Evolutionary conservation across 2,329 filamentous ascomycete species (phyloP).

Genomic region (Microthyrium microscopicum): DNA sequence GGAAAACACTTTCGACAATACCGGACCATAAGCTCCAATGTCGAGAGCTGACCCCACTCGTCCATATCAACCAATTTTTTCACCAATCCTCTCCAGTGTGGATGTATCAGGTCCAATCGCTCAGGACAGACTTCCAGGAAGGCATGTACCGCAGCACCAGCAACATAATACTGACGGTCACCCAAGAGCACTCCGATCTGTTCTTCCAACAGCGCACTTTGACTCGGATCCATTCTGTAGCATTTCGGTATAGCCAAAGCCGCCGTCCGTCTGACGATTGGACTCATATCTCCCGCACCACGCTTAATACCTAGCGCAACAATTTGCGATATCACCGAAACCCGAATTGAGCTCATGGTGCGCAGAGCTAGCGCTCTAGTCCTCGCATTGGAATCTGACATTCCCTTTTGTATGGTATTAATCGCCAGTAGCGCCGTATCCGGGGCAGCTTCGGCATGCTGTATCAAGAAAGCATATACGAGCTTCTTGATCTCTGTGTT

Average conservation of each 20-base stretch:
- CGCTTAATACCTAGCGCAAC: conserved; percentile 92
- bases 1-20: conserved; percentile 87
- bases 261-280: conserved; percentile 80
- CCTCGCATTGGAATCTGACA: conserved; percentile 82
- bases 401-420: conserved; percentile 96
- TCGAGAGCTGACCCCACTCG: conserved; percentile 88
- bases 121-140: conserved; percentile 84
- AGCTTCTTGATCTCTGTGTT: conserved; percentile 95
- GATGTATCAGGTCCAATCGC: conserved; percentile 73
- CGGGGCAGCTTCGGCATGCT: conserved; percentile 90
- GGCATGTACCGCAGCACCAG: conserved; percentile 76
- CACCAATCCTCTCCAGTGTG: conserved; percentile 70
- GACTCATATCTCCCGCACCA: conserved; percentile 84
- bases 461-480: conserved; percentile 94
- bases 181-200: conserved; percentile 63
- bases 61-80: conserved; percentile 97
- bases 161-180: conserved; percentile 93
- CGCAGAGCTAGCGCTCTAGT: conserved; percentile 81
- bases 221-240: conserved; percentile 75
- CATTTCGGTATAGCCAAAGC: conserved; percentile 93
- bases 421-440: conserved; percentile 91
- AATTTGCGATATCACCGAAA: conserved; percentile 95
- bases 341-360: conserved; percentile 94
- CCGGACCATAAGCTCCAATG: conserved; percentile 61
- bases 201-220: conserved; percentile 69